Base-by-base conservation (phyloP, 2,329 filamentous ascomycete species). In the Fusarium ramigenum region DNA sequence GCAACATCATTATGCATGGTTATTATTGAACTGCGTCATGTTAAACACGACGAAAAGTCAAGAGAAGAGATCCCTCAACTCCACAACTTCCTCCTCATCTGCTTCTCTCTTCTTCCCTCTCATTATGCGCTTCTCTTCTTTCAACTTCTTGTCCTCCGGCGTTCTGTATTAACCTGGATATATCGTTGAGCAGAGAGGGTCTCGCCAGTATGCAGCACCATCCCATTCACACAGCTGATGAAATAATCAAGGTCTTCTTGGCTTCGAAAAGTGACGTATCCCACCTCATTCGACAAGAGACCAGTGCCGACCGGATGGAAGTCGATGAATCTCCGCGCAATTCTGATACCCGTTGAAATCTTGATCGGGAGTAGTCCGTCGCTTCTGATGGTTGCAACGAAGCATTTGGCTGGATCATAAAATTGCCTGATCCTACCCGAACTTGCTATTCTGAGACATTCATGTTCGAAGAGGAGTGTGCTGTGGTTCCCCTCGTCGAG, bases 301-400 rank as follows among this genome's bases (percentile, higher is more conserved):
- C 53, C 60, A 15, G 40, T 39, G 11, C 40, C 53, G 5, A 52
- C 4, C 0, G 63, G 72, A 1, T 46, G 50, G 25, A 53, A 70
- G 1, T 63, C 9, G 37, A 68, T 53, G 12, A 71, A 73, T 4
- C 25, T 37, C 21, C 63, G 56, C 15, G 66, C 72, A 19, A 74
- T 46, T 30, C 46, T 66, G 21, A 60, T 56, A 2, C 36, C n/a
- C 19, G 67, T 59, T 9, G 50, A 19, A 43, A 74, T 37, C 14
- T 21, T 37, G 10, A 9, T 21, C 39, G 63, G 70, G 42, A 74
- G 72, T 21, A 28, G 5, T 11, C 37, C 18, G 11, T 30, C 11
- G 7, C 47, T 21, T 25, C 28, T 25, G 12, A 75, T 46, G 12
- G 53, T 63, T 5, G 58, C 69, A 5, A 30, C 34, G 28, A 74